Evolutionary conservation across 345 rosid species (phyloP).

Genomic region (Aurinia saxatilis): DNA sequence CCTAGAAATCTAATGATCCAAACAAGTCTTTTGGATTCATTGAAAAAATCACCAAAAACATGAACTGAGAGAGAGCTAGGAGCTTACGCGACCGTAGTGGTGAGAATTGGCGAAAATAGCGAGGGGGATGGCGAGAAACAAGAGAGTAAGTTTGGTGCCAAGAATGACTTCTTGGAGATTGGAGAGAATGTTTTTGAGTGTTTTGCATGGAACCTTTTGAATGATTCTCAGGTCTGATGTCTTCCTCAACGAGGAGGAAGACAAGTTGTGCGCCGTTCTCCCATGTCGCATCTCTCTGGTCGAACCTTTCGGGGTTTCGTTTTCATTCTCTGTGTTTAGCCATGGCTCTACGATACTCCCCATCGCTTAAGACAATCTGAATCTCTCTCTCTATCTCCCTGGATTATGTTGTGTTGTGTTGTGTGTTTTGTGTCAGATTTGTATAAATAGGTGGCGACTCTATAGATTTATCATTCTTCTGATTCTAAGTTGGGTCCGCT

Average conservation of each 20-base stretch:
- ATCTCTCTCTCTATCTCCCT: background rate
- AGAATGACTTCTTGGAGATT: conserved; percentile 82
- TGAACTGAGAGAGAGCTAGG: background rate
- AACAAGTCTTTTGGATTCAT: too few relatives aligned
- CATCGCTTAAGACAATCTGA: conserved; percentile 2
- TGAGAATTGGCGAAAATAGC: conserved; percentile 52
- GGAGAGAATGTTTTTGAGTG: conserved; percentile 40
- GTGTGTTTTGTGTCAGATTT: conserved; percentile 8
- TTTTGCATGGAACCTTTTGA: conserved; percentile 42
- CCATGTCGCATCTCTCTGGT: conserved; percentile 59
- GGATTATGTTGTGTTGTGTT: too few relatives aligned
- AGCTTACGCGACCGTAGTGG: conserved; percentile 56
- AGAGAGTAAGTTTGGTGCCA: conserved; percentile 73
- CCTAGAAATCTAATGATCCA: too few relatives aligned
- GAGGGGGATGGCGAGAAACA: conserved; percentile 73
- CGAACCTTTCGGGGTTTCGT: conserved; percentile 35
- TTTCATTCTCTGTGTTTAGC: conserved; percentile 49
- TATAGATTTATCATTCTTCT: background rate
- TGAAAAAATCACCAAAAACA: background rate
- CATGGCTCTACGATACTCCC: conserved; percentile 37
- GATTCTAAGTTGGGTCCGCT: conserved; percentile 14
- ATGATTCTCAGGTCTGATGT: conserved; percentile 64
- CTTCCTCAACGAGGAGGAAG: conserved; percentile 69
- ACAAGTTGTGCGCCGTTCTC: conserved; percentile 81
- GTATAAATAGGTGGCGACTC: conserved; percentile 18